These are phyloP conservation scores for Agarophyton chilense DNA, from an alignment of 23 red algal species.

Conservation along the genomic window DNA sequence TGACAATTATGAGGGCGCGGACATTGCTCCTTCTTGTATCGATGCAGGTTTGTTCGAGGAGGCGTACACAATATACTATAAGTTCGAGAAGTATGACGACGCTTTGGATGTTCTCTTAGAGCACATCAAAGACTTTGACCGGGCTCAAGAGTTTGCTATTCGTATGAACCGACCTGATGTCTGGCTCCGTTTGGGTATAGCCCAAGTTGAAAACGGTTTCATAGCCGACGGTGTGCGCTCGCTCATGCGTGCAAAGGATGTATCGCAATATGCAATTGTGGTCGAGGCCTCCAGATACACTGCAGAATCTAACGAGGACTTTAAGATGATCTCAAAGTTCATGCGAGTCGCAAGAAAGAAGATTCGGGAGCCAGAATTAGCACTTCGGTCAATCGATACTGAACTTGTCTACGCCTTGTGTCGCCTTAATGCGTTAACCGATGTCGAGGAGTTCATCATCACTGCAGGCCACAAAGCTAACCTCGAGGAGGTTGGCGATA, in stretches of 20 bases:
- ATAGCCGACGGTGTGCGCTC: slow-evolving; percentile 81
- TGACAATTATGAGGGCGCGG: slow-evolving; percentile 89
- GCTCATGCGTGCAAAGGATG: slow-evolving; percentile 82
- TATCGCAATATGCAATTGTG: slow-evolving; percentile 70
- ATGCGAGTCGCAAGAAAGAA: slow-evolving; percentile 71
- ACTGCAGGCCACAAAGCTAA: slow-evolving; percentile 70
- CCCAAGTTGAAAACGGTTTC: slow-evolving; percentile 62
- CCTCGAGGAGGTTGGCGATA: slow-evolving; percentile 95
- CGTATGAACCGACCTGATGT: slow-evolving; percentile 84
- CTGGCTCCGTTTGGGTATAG: slow-evolving; percentile 89
- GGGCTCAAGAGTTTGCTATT: slow-evolving; percentile 88
- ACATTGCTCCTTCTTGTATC: slow-evolving; percentile 85
- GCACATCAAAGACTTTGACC: slow-evolving; percentile 88
- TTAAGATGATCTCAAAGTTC: slow-evolving; percentile 73
- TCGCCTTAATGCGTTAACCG: slow-evolving; percentile 74
- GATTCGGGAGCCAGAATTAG: slow-evolving; percentile 60
- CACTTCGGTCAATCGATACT: slow-evolving; percentile 77
- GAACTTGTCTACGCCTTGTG: slow-evolving; percentile 89
- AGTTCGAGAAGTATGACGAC: slow-evolving; percentile 87
- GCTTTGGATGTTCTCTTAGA: slow-evolving; percentile 94
- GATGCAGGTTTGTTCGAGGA: slow-evolving; percentile 91
- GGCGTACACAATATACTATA: slow-evolving; percentile 93
- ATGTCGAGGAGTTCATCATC: slow-evolving; percentile 90
- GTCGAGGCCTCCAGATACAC: slow-evolving; percentile 58
- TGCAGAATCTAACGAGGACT: slow-evolving; percentile 63